Conservation (phyloP, 108 stramenopile genomes). For the Licmophora abbreviata region DNA sequence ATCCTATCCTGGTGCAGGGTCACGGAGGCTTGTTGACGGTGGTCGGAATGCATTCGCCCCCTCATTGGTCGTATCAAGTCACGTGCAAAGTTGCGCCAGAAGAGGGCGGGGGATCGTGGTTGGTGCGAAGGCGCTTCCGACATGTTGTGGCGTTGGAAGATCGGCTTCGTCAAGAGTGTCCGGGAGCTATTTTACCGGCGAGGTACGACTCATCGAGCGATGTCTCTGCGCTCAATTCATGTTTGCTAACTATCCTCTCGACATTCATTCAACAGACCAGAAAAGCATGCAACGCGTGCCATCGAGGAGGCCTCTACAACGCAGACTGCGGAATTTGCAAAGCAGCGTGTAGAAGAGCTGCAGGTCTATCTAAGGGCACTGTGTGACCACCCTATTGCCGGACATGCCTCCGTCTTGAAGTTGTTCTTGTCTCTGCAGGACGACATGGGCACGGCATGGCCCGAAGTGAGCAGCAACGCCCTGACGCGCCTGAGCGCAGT, state of each 20-base stretch:
- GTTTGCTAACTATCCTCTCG: neutral
- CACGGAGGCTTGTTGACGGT: constrained; percentile 22
- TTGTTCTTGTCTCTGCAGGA: constrained; percentile 77
- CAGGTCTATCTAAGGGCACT: constrained; percentile 56
- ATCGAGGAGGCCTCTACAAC: constrained; percentile 76
- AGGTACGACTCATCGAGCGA: constrained; percentile 10
- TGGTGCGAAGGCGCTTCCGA: constrained; percentile 79
- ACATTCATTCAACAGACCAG: constrained; percentile 32
- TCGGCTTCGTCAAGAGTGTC: constrained; percentile 56
- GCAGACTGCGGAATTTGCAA: constrained; percentile 79
- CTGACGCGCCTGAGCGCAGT: constrained; percentile 67
- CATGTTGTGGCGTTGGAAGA: constrained; percentile 81
- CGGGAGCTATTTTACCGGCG: constrained; percentile 75
- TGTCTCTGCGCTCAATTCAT: neutral
- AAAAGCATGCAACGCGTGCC: constrained; percentile 76
- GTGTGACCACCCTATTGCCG: constrained; percentile 53
- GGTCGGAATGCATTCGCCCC: constrained; percentile 41
- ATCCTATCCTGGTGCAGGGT: constrained; percentile 64
- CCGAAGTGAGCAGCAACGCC: constrained; percentile 71
- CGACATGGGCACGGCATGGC: constrained; percentile 86
- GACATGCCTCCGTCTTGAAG: constrained; percentile 37
- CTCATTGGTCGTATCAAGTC: constrained; percentile 80
- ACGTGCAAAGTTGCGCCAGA: constrained; percentile 32
- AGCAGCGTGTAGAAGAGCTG: constrained; percentile 55
- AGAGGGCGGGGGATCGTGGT: constrained; percentile 30